Conservation (phyloP, 345 rosid genomes). For the Rubroshorea leprosula region DNA sequence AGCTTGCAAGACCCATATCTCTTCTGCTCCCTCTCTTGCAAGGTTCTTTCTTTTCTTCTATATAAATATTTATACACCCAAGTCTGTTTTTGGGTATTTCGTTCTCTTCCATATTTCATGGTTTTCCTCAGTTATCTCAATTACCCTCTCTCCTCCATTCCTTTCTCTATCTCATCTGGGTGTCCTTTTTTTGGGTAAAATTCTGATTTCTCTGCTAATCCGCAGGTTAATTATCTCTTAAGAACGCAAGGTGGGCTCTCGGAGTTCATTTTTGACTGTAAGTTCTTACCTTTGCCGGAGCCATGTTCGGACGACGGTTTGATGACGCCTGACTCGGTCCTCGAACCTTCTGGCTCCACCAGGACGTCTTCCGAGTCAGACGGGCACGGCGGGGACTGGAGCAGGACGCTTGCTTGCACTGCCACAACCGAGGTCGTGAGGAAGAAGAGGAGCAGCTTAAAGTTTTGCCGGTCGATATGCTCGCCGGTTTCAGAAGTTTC, state of each 20-base stretch:
- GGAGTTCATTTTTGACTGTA: slow-evolving; percentile 55
- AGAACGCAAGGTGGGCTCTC: slow-evolving; percentile 57
- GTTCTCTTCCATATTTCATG: background rate
- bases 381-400: slow-evolving; percentile 45
- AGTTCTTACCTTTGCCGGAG: slow-evolving; percentile 54
- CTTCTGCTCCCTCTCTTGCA: slow-evolving; percentile 88
- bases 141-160: slow-evolving; percentile 4
- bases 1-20: slow-evolving; percentile 59
- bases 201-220: background rate
- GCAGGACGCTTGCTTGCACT: slow-evolving; percentile 50
- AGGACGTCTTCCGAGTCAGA: slow-evolving; percentile 57
- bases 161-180: background rate
- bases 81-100: background rate
- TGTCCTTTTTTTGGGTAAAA: background rate
- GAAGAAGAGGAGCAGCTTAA: slow-evolving; percentile 78
- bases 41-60: slow-evolving; percentile 44
- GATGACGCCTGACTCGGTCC: slow-evolving; percentile 55
- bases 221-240: slow-evolving; percentile 52
- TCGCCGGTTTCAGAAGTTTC: slow-evolving; percentile 41
- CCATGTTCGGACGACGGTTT: slow-evolving; percentile 41
- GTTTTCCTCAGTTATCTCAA: background rate
- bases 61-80: background rate
- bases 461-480: slow-evolving; percentile 39
- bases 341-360: slow-evolving; percentile 50
- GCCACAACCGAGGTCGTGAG: slow-evolving; percentile 64